Evolutionary conservation across 129 eudicot genomes (phyloP).

Genomic region (Chrysanthemum lavandulifolium): DNA sequence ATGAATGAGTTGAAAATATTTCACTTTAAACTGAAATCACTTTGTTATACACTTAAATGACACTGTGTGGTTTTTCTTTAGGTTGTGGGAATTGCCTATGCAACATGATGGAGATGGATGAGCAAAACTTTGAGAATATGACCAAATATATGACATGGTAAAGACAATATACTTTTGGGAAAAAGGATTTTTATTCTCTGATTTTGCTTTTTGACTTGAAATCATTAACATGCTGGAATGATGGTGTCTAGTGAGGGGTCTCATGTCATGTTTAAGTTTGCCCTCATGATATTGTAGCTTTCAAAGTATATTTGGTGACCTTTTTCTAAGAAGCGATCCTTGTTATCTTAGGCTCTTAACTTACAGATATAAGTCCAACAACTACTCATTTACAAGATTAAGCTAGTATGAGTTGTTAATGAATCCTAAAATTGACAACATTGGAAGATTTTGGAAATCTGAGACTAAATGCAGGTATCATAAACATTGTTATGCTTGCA

Average conservation of each 20-base stretch:
- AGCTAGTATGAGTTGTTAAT: not conserved
- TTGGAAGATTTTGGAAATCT: not conserved
- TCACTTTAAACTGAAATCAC: not conserved
- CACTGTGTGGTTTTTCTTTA: not conserved
- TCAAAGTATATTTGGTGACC: slow-evolving; percentile 10
- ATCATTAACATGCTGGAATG: slow-evolving; percentile 14
- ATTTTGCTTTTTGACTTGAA: slow-evolving; percentile 32
- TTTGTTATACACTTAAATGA: not conserved
- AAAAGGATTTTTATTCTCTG: slow-evolving; percentile 9
- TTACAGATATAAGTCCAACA: not conserved
- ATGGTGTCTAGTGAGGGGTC: slow-evolving; percentile 21
- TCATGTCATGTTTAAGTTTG: slow-evolving; percentile 5
- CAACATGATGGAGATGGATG: not conserved
- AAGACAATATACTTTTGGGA: slow-evolving; percentile 32
- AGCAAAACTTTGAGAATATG: slow-evolving; percentile 20
- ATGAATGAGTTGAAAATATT: no score
- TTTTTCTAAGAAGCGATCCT: not conserved
- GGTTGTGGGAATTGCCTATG: not conserved
- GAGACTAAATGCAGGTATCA: not conserved
- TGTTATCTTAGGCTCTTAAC: not conserved
- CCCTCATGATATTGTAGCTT: slow-evolving; percentile 17
- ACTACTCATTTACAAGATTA: not conserved
- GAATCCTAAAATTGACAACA: not conserved
- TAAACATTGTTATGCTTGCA: not conserved
- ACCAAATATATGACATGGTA: slow-evolving; percentile 19